Evolutionary conservation across 306 rosid genomes (phyloP), one percentile per base, ranked within the genome.

Genomic region (Trichosanthes truncata): DNA sequence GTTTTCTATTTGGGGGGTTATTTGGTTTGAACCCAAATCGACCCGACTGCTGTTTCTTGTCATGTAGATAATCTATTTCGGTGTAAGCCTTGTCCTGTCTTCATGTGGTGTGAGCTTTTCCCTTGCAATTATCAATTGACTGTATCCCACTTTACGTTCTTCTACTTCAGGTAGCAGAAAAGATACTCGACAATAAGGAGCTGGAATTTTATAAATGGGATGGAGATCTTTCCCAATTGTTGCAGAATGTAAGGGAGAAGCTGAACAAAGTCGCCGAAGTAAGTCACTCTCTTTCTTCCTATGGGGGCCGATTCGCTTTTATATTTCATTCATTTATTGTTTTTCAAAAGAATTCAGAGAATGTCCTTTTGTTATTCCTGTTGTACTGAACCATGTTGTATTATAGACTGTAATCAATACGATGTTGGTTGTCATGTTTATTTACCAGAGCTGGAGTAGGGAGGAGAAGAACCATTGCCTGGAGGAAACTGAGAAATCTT

Each of bases 141-240:
- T n/a, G n/a, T n/a, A n/a, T n/a, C 23, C 60, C 7, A 14, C 56
- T 26, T 67, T 21, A 29, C 78, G 41, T 78, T 43, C 9, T 5
- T 57, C 43, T 51, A 14, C 33, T 75, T 56, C 82, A 92, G 97
- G 94, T 92, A 51, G 90, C 97, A 38, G 91, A 87, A 77, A 85
- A 82, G 89, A 86, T 93, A 77, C 95, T 96, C 1, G 59, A 96
- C 78, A 83, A 85, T 67, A 90, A 90, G 77, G 97, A 80, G 75
- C 78, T 93, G 87, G 97, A 93, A 85, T 96, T 96, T 82, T 96
- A 96, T 84, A 89, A 91, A 83, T 96, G 99, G 99, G 98, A 93
- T 10, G 91, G 96, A 41, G 92, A 96, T 51, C 96, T 96, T 78
- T 79, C 90, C 26, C 89, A 88, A 78, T 56, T 96, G 82, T 81